A percentile compares a stretch with the other conserved stretches of the same genome.
Conservation (phyloP, 1,284 basidiomycete species). For the Stereum hirsutum region DNA sequence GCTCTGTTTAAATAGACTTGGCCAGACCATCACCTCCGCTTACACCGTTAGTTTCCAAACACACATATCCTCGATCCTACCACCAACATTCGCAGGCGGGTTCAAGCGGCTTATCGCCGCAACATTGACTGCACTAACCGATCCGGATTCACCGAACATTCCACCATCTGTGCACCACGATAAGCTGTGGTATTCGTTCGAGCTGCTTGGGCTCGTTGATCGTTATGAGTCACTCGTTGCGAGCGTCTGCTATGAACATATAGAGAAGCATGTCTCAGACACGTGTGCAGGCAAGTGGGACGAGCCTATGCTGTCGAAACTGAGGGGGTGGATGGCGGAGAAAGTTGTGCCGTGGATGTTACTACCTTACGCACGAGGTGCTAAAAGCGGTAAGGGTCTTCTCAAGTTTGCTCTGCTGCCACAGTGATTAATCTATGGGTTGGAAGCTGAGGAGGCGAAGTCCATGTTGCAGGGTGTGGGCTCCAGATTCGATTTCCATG, state of each 20-base stretch:
- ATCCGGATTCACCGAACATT: constrained; percentile 17
- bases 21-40: constrained; percentile 44
- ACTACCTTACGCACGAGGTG: constrained; percentile 64
- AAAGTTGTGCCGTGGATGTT: constrained; percentile 81
- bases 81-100: constrained; percentile 51
- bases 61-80: constrained; percentile 56
- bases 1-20: constrained; percentile 34
- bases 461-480: constrained; percentile 74
- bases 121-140: constrained; percentile 34
- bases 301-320: constrained; percentile 47
- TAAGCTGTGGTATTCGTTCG: constrained; percentile 51
- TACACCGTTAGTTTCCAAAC: constrained; percentile 65
- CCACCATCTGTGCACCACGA: constrained; percentile 9
- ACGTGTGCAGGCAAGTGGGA: constrained; percentile 67
- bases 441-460: constrained; percentile 57
- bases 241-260: constrained; percentile 77
- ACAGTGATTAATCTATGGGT: constrained; percentile 12
- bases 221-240: constrained; percentile 81
- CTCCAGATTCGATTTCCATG: constrained; percentile 83
- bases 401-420: constrained; percentile 6
- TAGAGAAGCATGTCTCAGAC: constrained; percentile 62
- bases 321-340: constrained; percentile 70
- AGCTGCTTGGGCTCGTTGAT: constrained; percentile 71
- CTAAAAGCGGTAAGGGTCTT: constrained; percentile 37
- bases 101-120: constrained; percentile 56